These are phyloP conservation scores for Microcera coccophila DNA, from an alignment of 2,329 filamentous ascomycete genomes.

Conservation along the genomic window DNA sequence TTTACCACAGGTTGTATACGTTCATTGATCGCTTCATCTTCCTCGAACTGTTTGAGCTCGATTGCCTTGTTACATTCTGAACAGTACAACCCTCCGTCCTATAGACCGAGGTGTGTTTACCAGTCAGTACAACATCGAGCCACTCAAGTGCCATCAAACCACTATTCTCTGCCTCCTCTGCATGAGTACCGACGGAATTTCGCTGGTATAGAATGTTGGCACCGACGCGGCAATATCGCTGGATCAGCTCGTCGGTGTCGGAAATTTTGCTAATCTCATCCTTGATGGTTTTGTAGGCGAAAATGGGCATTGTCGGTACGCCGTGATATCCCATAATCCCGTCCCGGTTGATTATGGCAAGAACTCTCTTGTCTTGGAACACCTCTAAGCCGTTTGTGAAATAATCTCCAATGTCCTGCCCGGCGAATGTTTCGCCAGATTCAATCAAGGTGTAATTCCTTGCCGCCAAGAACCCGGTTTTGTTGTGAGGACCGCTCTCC, in stretches of 20 bases:
- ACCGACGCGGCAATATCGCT: slow-evolving; percentile 17
- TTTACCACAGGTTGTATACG: too few species aligned
- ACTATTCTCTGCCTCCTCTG: not conserved
- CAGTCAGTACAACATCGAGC: not conserved
- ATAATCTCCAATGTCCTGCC: slow-evolving; percentile 13
- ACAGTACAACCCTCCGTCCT: not conserved
- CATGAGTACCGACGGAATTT: slow-evolving; percentile 12
- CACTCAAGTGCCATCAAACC: not conserved
- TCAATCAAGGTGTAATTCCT: slow-evolving; percentile 6
- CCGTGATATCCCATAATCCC: slow-evolving; percentile 26
- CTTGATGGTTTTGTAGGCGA: slow-evolving; percentile 17
- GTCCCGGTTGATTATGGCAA: slow-evolving; percentile 12
- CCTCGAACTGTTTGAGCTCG: too few species aligned
- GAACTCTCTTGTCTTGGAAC: slow-evolving; percentile 10
- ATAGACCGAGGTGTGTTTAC: not conserved
- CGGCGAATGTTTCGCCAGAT: slow-evolving; percentile 10
- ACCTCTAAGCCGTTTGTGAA: slow-evolving; percentile 8
- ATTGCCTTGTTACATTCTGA: not conserved
- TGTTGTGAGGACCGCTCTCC: slow-evolving; percentile 13
- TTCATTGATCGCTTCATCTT: too few species aligned
- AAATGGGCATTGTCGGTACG: slow-evolving; percentile 20
- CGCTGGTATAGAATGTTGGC: slow-evolving; percentile 24
- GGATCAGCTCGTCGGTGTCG: slow-evolving; percentile 16
- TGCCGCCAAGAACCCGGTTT: slow-evolving; percentile 21
- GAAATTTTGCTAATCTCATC: slow-evolving; percentile 19